phyloP scores from a whole-genome alignment of 768 basidiomycete genomes.

The Neoboletus magnificus region DNA sequence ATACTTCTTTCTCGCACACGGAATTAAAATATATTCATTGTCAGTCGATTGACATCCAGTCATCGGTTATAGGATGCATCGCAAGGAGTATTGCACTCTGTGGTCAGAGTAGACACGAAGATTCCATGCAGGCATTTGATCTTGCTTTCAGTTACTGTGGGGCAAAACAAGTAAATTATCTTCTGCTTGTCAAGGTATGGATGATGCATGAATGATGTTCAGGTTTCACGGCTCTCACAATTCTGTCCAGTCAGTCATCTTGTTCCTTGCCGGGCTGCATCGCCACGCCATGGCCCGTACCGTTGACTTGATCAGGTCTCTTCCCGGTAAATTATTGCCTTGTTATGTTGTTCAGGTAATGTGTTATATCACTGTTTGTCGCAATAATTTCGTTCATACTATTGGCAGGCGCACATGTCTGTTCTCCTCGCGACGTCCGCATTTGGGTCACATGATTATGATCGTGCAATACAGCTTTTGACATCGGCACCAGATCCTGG shows the following conservation, averaged over 20 bases:
- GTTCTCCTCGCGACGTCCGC: constrained; percentile 12
- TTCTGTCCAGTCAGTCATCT: constrained; percentile 4
- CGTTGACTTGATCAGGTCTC: constrained; percentile 4
- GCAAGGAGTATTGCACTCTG: constrained; percentile 12
- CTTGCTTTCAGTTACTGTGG: constrained; percentile 8
- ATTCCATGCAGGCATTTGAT: constrained; percentile 18
- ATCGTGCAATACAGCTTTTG: constrained; percentile 6
- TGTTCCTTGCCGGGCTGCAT: constrained; percentile 8
- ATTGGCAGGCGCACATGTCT: constrained; percentile 7
- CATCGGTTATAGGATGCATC: constrained; percentile 16
- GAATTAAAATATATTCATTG: not conserved
- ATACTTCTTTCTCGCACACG: not conserved
- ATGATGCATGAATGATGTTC: too few species aligned
- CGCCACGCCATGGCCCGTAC: constrained; percentile 3
- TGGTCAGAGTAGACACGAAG: constrained; percentile 9
- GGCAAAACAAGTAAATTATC: constrained; percentile 2
- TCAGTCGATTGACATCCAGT: constrained; percentile 9
- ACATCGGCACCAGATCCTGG: not conserved
- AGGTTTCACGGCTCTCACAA: not conserved
- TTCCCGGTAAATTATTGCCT: not conserved
- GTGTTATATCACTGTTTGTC: not conserved
- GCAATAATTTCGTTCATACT: not conserved
- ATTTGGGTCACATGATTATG: constrained; percentile 8
- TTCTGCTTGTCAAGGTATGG: constrained; percentile 17
- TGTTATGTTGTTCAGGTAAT: constrained; percentile 9